These are phyloP conservation scores for Umbellularia californica DNA, from an alignment of 164 flowering plant genomes.

Conservation along the genomic window DNA sequence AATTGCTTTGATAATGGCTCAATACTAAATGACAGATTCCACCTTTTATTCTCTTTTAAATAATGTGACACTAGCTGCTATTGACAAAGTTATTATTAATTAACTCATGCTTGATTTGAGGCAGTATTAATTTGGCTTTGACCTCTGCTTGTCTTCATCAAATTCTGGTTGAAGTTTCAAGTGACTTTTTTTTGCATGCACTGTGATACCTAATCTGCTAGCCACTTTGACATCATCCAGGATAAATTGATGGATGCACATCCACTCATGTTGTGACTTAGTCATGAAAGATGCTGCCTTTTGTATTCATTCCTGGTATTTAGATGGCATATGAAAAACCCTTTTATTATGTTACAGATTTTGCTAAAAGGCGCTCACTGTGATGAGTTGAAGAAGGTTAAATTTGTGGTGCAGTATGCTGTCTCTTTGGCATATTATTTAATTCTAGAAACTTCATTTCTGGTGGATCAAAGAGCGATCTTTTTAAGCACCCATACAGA, in stretches of 20 bases:
- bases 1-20: no score
- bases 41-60: no score
- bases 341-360: constrained; percentile 47
- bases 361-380: constrained; percentile 82
- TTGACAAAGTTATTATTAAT: no score
- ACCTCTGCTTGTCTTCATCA: background rate
- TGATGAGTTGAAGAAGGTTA: constrained; percentile 78
- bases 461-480: constrained; percentile 72
- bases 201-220: no score
- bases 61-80: no score
- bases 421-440: constrained; percentile 80
- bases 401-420: constrained; percentile 65
- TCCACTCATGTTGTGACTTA: background rate
- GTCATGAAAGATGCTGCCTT: no score
- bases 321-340: background rate
- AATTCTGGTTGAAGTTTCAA: background rate
- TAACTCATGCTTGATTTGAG: no score
- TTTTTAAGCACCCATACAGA: constrained; percentile 45
- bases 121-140: no score
- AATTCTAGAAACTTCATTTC: constrained; percentile 77
- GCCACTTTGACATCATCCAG: background rate
- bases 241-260: background rate
- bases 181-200: no score
- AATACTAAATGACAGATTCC: no score
- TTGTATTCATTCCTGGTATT: background rate